Base-by-base conservation (phyloP, 208 protist genomes). In the Tritrichomonas musculus region DNA sequence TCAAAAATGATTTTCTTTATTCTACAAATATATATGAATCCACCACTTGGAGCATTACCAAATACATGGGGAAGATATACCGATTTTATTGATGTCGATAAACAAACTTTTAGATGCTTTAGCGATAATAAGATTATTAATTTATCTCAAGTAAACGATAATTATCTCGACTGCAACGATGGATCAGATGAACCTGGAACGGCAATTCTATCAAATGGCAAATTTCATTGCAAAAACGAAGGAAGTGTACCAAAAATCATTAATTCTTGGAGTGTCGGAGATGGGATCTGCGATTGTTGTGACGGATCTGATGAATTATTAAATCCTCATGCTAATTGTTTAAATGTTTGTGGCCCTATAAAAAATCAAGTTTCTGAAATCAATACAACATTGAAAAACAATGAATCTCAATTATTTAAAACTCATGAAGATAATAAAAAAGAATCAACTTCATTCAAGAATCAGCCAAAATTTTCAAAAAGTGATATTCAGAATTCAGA, bases 181-280 rank as follows among this genome's bases (percentile, higher is more conserved):
- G 73, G 73, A 82, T 82, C 73, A 47, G 73, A 82, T 82, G 73
- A 82, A 53, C 73, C 73, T n/a, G 73, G 73, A 22, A 82, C 73
- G 20, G 20, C 73, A 33, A 41, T 41, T n/a, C 30, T 41, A 30
- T 30, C 47, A 14, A 82, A 82, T 47, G 73, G 73, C 30, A 50
- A 25, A 17, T 82, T 82, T 82, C 50, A 82, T 30, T 82, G 73
- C 41, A 82, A 47, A 53, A 82, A 82, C 30, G 41, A 82, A 82
- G 73, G 73, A n/a, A 50, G 50, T 82, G 8, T 30, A 82, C 73
- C 73, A 50, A 82, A 82, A 82, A 20, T 47, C 47, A 82, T 82
- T 30, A 8, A 11, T 3, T 47, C 30, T 47, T 82, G 73, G 73
- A 82, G 73, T 82, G 73, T 82, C 5, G n/a, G 41, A 4, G 73